These are phyloP conservation scores for Rhizopus sp. DNA, from an alignment of 371 early-diverging fungal genomes.

Conservation along the genomic window DNA sequence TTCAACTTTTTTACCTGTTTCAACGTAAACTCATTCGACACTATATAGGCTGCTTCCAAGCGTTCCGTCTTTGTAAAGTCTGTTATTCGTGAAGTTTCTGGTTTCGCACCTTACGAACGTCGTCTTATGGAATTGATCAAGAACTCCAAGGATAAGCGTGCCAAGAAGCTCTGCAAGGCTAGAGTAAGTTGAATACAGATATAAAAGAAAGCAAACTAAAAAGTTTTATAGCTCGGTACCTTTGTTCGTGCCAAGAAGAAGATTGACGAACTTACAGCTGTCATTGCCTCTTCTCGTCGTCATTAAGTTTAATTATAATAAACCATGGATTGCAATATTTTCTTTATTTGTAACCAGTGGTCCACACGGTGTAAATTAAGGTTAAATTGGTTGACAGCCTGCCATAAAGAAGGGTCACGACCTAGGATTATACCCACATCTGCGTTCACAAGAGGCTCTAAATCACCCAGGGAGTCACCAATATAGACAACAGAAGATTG, in stretches of 20 bases:
- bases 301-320: constrained; percentile 13
- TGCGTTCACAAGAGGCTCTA: constrained; percentile 46
- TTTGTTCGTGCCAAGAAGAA: constrained; percentile 96
- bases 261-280: constrained; percentile 93
- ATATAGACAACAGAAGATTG: constrained; percentile 26
- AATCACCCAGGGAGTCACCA: constrained; percentile 47
- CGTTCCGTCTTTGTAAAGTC: constrained; percentile 91
- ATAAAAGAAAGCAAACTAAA: constrained; percentile 89
- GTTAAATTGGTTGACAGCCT: constrained; percentile 12
- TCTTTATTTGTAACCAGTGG: constrained; percentile 22
- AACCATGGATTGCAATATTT: neutral
- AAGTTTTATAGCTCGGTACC: constrained; percentile 92
- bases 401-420: constrained; percentile 35
- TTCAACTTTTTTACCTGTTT: neutral
- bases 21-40: neutral
- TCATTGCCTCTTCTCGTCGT: constrained; percentile 96
- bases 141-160: constrained; percentile 99
- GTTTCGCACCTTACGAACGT: constrained; percentile 98
- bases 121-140: constrained; percentile 99
- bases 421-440: constrained; percentile 57
- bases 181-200: constrained; percentile 87
- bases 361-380: constrained; percentile 19
- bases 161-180: constrained; percentile 97
- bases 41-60: constrained; percentile 69
- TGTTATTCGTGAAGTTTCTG: constrained; percentile 96